phyloP scores from a whole-genome alignment of 352 stramenopile species.

The Phytopythium sindhum region DNA sequence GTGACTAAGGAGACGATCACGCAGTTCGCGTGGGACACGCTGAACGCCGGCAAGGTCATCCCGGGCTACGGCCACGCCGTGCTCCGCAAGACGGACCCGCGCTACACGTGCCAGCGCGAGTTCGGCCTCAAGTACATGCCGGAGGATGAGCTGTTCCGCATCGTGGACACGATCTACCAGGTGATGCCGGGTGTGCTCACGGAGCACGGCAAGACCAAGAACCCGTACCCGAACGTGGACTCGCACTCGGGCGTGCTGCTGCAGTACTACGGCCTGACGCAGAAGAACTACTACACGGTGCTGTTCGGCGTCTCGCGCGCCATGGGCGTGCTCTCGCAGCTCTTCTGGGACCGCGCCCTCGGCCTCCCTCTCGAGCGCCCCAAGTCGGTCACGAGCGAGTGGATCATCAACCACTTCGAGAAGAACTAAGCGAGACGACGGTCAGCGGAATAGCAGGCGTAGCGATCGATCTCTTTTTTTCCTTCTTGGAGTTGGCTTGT shows the following conservation, averaged over 20 bases:
- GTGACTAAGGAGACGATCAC: conserved; percentile 99
- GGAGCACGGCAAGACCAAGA: conserved; percentile 99
- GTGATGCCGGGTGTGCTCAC: conserved; percentile 98
- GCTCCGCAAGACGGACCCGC: conserved; percentile 97
- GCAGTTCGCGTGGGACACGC: conserved; percentile 98
- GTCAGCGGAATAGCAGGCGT: conserved; percentile 9
- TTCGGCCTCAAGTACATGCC: conserved; percentile 99
- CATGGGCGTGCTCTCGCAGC: conserved; percentile 97
- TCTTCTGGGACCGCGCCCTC: conserved; percentile 98
- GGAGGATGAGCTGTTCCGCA: conserved; percentile 98
- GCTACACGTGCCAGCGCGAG: conserved; percentile 98
- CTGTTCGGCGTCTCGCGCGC: conserved; percentile 98
- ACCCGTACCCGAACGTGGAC: conserved; percentile 99
- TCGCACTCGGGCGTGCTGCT: conserved; percentile 98
- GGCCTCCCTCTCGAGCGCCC: conserved; percentile 97
- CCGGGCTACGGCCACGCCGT: conserved; percentile 98
- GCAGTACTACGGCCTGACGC: conserved; percentile 98
- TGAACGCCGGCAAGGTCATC: conserved; percentile 99
- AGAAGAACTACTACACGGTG: conserved; percentile 99
- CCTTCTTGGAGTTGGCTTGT: neutral
- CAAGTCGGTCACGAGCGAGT: conserved; percentile 99
- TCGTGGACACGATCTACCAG: conserved; percentile 99
- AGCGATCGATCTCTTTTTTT: neutral
- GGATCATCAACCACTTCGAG: conserved; percentile 95
- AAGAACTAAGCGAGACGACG: conserved; percentile 50